Conservation (phyloP, 2,329 filamentous ascomycete species). For the Diaporthe capsici region DNA sequence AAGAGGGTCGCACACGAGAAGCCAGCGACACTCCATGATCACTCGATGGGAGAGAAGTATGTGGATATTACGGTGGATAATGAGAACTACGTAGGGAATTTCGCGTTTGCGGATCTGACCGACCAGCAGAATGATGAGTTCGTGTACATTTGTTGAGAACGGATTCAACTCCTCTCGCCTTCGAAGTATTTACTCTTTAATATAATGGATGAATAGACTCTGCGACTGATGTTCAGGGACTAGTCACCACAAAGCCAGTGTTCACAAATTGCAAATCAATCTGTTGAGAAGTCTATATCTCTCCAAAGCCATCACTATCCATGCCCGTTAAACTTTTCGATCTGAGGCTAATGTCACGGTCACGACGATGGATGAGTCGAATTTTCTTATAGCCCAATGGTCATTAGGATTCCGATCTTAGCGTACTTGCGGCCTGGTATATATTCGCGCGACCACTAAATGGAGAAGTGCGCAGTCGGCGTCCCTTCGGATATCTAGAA, state of each 20-base stretch:
- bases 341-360: too few relatives aligned
- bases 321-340: too few relatives aligned
- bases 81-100: slow-evolving; percentile 56
- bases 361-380: too few relatives aligned
- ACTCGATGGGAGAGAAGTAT: slow-evolving; percentile 71
- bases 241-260: background rate
- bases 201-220: background rate
- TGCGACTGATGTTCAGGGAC: too few relatives aligned
- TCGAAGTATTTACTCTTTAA: background rate
- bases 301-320: too few relatives aligned
- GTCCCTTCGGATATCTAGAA: too few relatives aligned
- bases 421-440: too few relatives aligned
- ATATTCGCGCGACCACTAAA: too few relatives aligned
- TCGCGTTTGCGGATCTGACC: slow-evolving; percentile 72
- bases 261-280: background rate
- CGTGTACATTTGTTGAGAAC: background rate
- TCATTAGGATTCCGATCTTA: too few relatives aligned
- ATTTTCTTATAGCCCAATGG: too few relatives aligned
- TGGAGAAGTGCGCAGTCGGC: too few relatives aligned
- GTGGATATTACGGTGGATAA: slow-evolving; percentile 43
- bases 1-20: slow-evolving; percentile 72
- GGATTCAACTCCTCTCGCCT: background rate
- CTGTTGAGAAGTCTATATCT: too few relatives aligned
- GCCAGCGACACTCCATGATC: slow-evolving; percentile 69
- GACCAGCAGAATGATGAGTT: slow-evolving; percentile 79